These are phyloP conservation scores for Pseudogymnoascus sp. DNA, from an alignment of 2,329 filamentous ascomycete genomes.

Conservation along the genomic window DNA sequence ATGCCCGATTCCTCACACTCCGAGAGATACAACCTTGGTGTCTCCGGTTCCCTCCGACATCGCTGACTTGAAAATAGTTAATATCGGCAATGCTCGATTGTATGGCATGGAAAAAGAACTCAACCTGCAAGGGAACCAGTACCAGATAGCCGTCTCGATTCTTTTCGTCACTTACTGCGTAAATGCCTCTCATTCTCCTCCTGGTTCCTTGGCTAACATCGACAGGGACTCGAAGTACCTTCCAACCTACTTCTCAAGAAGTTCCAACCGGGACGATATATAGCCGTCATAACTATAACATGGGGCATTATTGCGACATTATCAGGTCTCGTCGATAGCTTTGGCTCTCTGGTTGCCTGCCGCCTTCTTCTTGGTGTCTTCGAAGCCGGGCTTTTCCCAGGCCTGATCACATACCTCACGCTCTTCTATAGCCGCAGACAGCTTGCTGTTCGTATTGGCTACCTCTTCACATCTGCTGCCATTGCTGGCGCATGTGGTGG, in stretches of 20 bases:
- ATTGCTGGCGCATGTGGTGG: constrained; percentile 57
- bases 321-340: constrained; percentile 45
- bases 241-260: constrained; percentile 40
- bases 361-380: constrained; percentile 48
- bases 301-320: constrained; percentile 46
- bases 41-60: not conserved
- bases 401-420: constrained; percentile 50
- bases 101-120: constrained; percentile 51
- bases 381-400: constrained; percentile 52
- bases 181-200: constrained; percentile 16
- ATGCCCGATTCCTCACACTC: constrained; percentile 35
- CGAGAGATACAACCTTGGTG: constrained; percentile 22
- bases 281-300: constrained; percentile 37
- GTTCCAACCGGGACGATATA: constrained; percentile 36
- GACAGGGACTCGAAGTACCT: constrained; percentile 34
- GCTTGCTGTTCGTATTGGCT: constrained; percentile 52
- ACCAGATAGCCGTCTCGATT: constrained; percentile 45
- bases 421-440: constrained; percentile 56
- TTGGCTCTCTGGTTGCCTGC: constrained; percentile 43
- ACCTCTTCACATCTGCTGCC: constrained; percentile 52
- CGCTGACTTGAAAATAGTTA: constrained; percentile 36
- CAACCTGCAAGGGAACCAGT: constrained; percentile 43
- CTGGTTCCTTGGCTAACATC: not conserved
- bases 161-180: constrained; percentile 44
- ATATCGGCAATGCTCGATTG: constrained; percentile 51